A percentile compares a stretch with the other conserved stretches of the same genome.
Evolutionary conservation across 805 yeast species (phyloP).

Genomic region (Clavispora carvajalis): DNA sequence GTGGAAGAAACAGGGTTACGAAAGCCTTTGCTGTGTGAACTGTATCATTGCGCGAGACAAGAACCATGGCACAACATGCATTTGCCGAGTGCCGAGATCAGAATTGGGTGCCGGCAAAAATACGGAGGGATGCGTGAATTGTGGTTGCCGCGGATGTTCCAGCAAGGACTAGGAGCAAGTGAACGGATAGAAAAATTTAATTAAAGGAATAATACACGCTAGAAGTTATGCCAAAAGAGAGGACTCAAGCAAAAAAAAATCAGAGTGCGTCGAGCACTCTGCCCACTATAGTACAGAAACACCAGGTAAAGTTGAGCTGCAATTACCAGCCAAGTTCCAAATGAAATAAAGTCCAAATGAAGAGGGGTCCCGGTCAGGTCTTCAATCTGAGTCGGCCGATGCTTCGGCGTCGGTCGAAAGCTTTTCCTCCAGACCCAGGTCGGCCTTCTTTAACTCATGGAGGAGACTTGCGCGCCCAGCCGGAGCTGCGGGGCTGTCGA

Average conservation of each 20-base stretch:
- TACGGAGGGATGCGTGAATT: conserved; percentile 55
- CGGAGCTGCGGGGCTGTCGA: conserved; percentile 23
- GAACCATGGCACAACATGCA: conserved; percentile 61
- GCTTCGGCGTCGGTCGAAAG: conserved; percentile 1
- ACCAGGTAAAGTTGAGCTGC: background rate
- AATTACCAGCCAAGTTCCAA: no score
- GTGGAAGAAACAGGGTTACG: conserved; percentile 83
- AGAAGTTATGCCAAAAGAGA: background rate
- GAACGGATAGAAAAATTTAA: background rate
- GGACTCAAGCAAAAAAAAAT: background rate
- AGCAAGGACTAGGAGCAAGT: conserved; percentile 50
- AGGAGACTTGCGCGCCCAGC: background rate
- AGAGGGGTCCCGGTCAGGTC: no score
- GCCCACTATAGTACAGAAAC: background rate
- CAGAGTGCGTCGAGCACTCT: background rate
- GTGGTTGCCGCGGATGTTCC: conserved; percentile 85
- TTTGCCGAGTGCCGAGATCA: conserved; percentile 78
- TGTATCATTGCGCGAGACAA: conserved; percentile 66
- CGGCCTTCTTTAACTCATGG: conserved; percentile 11
- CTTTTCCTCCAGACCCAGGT: conserved; percentile 5
- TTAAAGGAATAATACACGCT: conserved; percentile 3
- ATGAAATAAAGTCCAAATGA: no score
- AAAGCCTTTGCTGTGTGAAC: conserved; percentile 73
- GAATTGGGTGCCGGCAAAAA: conserved; percentile 33
- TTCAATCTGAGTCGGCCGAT: background rate